A percentile compares a stretch with the other conserved stretches of the same genome.
These are phyloP conservation scores for Plectosphaerella cucumerina DNA, from an alignment of 2,329 filamentous ascomycete species.

Conservation along the genomic window DNA sequence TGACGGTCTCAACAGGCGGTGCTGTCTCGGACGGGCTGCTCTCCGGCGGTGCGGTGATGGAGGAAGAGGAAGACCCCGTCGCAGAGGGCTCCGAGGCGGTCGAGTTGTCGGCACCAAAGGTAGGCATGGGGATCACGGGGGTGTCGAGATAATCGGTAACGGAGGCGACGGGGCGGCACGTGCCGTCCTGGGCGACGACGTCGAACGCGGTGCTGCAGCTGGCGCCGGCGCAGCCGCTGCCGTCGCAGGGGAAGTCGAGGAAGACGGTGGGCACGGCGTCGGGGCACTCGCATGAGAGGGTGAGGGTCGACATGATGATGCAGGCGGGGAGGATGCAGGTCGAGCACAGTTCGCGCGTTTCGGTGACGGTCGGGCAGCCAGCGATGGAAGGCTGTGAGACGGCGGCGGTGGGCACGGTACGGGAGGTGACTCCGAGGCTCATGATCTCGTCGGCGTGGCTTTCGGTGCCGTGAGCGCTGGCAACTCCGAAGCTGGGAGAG, in stretches of 20 bases:
- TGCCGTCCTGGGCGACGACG: not conserved
- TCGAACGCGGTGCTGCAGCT: constrained; percentile 19
- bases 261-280: constrained; percentile 21
- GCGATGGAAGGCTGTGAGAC: not conserved
- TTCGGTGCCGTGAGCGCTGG: not conserved
- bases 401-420: not conserved
- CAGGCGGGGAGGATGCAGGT: constrained; percentile 27
- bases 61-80: too few species aligned
- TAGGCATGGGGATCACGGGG: not conserved
- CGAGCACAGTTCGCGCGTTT: constrained; percentile 23
- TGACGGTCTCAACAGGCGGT: not conserved
- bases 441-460: not conserved
- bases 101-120: not conserved
- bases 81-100: not conserved
- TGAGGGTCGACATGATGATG: constrained; percentile 22
- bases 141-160: not conserved
- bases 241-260: constrained; percentile 20
- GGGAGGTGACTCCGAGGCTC: not conserved
- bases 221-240: constrained; percentile 21
- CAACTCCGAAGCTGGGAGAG: not conserved
- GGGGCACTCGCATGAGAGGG: constrained; percentile 27
- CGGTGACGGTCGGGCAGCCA: constrained; percentile 28
- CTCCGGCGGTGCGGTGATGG: too few species aligned
- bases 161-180: not conserved
- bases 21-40: not conserved